These are phyloP conservation scores for Bryum argenteum DNA, from an alignment of 225 moss, liverwort and hornwort genomes.

Conservation along the genomic window DNA sequence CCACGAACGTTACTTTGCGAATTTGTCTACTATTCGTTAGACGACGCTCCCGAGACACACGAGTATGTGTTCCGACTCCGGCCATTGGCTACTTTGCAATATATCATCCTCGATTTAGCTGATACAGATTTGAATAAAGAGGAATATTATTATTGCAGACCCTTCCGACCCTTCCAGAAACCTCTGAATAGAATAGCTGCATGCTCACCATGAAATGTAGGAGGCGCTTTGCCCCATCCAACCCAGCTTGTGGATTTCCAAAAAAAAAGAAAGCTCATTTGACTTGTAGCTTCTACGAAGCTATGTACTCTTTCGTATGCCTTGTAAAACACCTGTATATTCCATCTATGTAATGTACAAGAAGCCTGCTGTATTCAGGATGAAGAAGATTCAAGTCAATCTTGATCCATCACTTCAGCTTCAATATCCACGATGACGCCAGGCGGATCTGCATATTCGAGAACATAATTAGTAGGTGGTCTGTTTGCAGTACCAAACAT, in stretches of 20 bases:
- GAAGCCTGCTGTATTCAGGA: constrained; percentile 1
- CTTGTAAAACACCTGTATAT: constrained; percentile 31
- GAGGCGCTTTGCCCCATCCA: too few relatives aligned
- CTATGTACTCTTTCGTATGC: constrained; percentile 17
- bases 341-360: constrained; percentile 33
- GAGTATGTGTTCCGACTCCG: too few relatives aligned
- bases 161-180: too few relatives aligned
- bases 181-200: too few relatives aligned
- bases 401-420: constrained; percentile 87
- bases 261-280: constrained; percentile 3
- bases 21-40: constrained; percentile 3
- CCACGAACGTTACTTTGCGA: too few relatives aligned
- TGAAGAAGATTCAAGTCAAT: constrained; percentile 39
- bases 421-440: constrained; percentile 92
- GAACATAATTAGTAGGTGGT: too few relatives aligned
- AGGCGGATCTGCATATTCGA: constrained; percentile 51
- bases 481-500: too few relatives aligned
- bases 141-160: too few relatives aligned
- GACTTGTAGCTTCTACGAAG: constrained; percentile 8
- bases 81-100: too few relatives aligned
- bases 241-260: neutral
- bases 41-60: neutral
- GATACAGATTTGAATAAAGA: neutral
- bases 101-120: neutral
- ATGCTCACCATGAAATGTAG: too few relatives aligned